phyloP scores from a whole-genome alignment of 164 flowering plant species.

The Magnolia sinica region DNA sequence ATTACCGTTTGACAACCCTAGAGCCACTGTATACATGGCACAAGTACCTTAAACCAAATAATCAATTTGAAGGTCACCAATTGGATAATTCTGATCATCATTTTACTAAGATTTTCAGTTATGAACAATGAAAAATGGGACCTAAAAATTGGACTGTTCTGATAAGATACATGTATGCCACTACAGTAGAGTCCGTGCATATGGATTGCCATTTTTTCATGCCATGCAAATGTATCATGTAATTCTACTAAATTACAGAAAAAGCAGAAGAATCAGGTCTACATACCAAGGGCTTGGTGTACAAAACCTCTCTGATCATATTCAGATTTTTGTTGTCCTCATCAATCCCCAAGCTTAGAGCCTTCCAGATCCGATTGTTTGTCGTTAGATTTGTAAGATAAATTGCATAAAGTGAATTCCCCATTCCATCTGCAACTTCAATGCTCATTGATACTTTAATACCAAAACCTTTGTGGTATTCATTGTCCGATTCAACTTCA shows the following conservation, averaged over 20 bases:
- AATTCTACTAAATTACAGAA: too few relatives aligned
- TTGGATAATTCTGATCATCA: background rate
- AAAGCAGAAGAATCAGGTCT: background rate
- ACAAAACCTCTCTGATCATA: conserved; percentile 20
- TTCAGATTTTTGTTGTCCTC: background rate
- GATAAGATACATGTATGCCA: too few relatives aligned
- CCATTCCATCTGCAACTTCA: conserved; percentile 15
- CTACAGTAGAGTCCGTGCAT: background rate
- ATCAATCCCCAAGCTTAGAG: conserved; percentile 25
- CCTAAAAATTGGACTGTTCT: too few relatives aligned
- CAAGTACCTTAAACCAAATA: too few relatives aligned
- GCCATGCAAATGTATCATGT: background rate
- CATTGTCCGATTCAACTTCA: conserved; percentile 12
- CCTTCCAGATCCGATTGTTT: conserved; percentile 52
- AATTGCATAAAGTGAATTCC: conserved; percentile 38
- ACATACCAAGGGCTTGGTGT: conserved; percentile 35
- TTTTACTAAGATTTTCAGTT: background rate
- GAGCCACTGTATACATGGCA: too few relatives aligned
- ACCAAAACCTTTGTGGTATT: background rate
- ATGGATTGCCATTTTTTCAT: background rate
- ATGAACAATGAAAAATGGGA: too few relatives aligned
- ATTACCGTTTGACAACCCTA: too few relatives aligned
- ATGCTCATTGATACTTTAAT: conserved; percentile 32
- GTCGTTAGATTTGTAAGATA: conserved; percentile 46
- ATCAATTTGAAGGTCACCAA: too few relatives aligned